A percentile compares a stretch with the other conserved stretches of the same genome.
Evolutionary conservation across 495 filamentous ascomycete genomes (phyloP).

Genomic region (Xylaria telfairii): DNA sequence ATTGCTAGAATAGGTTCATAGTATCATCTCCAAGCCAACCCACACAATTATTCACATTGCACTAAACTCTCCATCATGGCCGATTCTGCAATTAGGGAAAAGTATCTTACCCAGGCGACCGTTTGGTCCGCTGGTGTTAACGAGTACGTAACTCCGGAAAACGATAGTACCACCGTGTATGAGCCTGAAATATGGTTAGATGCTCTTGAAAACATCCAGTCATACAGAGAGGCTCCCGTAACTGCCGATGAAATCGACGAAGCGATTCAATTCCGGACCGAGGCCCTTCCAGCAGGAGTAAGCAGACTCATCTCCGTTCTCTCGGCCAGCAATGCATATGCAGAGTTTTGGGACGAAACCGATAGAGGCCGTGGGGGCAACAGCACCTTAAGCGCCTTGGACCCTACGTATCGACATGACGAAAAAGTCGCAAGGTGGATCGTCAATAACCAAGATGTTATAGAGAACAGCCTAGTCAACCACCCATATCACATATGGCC

Average conservation of each 20-base stretch:
- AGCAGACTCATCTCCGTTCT: background rate
- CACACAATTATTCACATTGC: background rate
- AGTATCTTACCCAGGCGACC: background rate
- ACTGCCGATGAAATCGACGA: background rate
- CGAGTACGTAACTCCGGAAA: background rate
- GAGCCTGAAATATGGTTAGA: background rate
- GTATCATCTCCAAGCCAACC: background rate
- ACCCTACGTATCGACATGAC: no score
- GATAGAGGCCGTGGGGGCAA: background rate
- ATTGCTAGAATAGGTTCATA: background rate
- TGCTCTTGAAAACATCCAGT: conserved; percentile 7
- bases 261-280: background rate
- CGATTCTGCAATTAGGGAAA: background rate
- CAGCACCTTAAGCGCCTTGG: no score
- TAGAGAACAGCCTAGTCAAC: background rate
- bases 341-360: background rate
- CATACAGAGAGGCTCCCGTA: background rate
- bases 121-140: background rate
- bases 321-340: background rate
- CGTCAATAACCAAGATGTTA: background rate
- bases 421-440: background rate
- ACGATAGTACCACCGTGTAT: no score
- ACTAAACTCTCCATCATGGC: background rate
- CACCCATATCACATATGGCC: background rate
- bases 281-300: background rate